phyloP scores from a whole-genome alignment of 75 land plant genomes.

The Pinus taeda region DNA sequence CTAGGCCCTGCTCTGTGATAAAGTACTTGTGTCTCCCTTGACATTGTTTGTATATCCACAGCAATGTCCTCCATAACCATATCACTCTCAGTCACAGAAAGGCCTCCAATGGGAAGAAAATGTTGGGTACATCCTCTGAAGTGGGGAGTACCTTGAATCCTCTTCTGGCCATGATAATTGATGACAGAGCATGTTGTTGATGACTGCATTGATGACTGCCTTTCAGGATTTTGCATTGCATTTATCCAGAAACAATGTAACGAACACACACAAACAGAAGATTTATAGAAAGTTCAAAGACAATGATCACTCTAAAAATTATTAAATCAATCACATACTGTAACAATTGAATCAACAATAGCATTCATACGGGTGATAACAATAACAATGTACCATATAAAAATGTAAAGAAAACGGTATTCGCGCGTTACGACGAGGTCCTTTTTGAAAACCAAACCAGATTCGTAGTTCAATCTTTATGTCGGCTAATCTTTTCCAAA shows the following conservation, averaged over 20 bases:
- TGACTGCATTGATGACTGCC: not conserved
- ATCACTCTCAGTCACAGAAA: slow-evolving; percentile 51
- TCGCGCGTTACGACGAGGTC: no score
- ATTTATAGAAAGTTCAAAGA: no score
- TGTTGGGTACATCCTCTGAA: slow-evolving; percentile 30
- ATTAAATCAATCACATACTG: no score
- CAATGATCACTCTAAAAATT: no score
- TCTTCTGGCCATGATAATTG: not conserved
- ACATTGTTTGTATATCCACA: slow-evolving; percentile 29
- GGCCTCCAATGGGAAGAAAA: slow-evolving; percentile 47
- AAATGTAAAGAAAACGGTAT: no score
- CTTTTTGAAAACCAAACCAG: no score
- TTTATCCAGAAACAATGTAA: not conserved
- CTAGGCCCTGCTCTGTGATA: slow-evolving; percentile 82
- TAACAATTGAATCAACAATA: no score
- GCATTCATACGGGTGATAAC: no score
- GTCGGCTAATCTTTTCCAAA: no score
- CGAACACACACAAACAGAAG: no score
- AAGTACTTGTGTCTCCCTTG: slow-evolving; percentile 17
- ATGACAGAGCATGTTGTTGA: not conserved
- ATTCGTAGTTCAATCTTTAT: no score
- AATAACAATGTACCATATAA: no score
- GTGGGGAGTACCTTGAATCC: slow-evolving; percentile 25
- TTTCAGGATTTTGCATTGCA: not conserved
- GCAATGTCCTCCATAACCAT: slow-evolving; percentile 50